These are phyloP conservation scores for Podochytrium sp. DNA, from an alignment of 192 early-diverging fungal genomes.

Conservation along the genomic window DNA sequence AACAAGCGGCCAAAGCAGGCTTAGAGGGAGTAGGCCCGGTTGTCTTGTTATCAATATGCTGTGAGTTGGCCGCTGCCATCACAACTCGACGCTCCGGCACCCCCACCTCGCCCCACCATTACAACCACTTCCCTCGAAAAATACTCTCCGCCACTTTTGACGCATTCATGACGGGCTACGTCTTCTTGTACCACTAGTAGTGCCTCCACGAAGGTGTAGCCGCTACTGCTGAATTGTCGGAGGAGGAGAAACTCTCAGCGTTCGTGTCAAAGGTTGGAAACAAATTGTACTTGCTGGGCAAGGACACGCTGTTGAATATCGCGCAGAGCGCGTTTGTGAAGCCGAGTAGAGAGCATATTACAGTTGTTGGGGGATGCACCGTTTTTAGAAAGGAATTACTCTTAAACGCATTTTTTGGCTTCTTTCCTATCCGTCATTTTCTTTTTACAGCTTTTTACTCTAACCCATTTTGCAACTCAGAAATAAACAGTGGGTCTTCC, in stretches of 20 bases:
- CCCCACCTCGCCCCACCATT: neutral
- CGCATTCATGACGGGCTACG: slow-evolving; percentile 95
- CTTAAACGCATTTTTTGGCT: no score
- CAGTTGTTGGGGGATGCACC: no score
- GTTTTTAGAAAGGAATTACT: no score
- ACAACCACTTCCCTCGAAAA: slow-evolving; percentile 48
- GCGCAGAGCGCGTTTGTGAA: slow-evolving; percentile 65
- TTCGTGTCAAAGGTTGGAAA: slow-evolving; percentile 58
- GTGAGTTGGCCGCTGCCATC: slow-evolving; percentile 53
- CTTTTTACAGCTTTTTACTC: no score
- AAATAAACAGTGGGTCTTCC: no score
- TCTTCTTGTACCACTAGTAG: slow-evolving; percentile 68
- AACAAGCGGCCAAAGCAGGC: neutral
- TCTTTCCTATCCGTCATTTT: no score
- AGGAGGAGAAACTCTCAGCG: neutral
- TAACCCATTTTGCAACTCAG: no score
- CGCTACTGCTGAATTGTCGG: neutral
- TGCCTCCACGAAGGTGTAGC: neutral
- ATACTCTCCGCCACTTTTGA: slow-evolving; percentile 91
- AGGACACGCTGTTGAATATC: slow-evolving; percentile 70
- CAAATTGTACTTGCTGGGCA: slow-evolving; percentile 87
- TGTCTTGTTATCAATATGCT: slow-evolving; percentile 83
- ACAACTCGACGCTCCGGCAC: neutral
- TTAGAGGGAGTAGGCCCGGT: slow-evolving; percentile 4
- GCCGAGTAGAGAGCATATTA: slow-evolving; percentile 51